Conservation (phyloP, 192 early-diverging fungal species). For the Chytriomyces sp. region DNA sequence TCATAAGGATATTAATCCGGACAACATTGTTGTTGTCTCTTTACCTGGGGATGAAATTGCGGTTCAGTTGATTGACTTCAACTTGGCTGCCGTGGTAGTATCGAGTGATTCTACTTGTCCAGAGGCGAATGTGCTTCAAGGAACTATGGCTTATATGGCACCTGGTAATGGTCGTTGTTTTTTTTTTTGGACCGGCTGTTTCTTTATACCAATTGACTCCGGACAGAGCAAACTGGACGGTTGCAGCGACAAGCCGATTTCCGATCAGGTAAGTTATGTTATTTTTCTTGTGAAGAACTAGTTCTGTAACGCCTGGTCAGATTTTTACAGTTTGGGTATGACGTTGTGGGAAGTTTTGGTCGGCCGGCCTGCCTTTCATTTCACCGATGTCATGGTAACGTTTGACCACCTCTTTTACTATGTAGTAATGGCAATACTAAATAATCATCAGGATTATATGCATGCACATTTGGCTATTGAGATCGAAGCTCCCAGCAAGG, state of each 20-base stretch:
- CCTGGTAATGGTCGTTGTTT: conserved; percentile 37
- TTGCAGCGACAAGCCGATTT: conserved; percentile 45
- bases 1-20: conserved; percentile 57
- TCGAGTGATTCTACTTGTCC: conserved; percentile 11
- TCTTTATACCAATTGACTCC: conserved; percentile 17
- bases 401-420: neutral
- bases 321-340: conserved; percentile 54
- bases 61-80: conserved; percentile 53
- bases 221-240: conserved; percentile 54
- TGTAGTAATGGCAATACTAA: neutral
- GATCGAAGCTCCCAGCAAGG: conserved; percentile 29
- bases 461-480: conserved; percentile 53
- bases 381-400: conserved; percentile 45
- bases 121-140: conserved; percentile 40
- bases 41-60: conserved; percentile 19
- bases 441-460: conserved; percentile 40
- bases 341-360: conserved; percentile 56
- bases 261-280: conserved; percentile 36
- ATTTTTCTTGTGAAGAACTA: conserved; percentile 9
- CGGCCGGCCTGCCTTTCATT: conserved; percentile 44
- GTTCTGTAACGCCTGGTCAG: conserved; percentile 44
- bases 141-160: conserved; percentile 51
- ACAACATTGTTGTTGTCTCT: conserved; percentile 45
- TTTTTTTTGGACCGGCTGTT: neutral
- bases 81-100: conserved; percentile 32